Evolutionary conservation across 805 yeast genomes (phyloP), one percentile per base, ranked within the genome.

Genomic region (Ogataea trehaloabstinens): DNA sequence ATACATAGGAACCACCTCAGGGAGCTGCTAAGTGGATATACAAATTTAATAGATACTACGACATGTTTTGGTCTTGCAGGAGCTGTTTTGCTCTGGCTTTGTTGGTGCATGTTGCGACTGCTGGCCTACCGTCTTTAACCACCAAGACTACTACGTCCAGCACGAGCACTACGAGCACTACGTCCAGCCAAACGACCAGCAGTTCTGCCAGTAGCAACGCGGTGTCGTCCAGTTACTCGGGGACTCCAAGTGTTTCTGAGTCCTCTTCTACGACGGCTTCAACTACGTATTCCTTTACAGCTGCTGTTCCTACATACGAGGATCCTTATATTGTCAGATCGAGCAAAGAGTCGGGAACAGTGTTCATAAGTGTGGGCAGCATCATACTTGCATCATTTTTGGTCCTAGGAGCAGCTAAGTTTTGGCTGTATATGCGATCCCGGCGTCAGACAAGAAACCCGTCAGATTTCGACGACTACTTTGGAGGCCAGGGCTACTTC

Each of bases 321-420:
- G 41, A 67, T 34, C 74, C 74, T 7, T 68, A 48, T 41, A 52
- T 70, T 7, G 36, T 40, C 6, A 35, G 37, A 16, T 37, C 60
- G 5, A 29, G 42, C 6, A 48, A 63, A 30, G 63, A 68, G 2
- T 51, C 56, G 13, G 68, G 70, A 17, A 51, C 73, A 11, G 67
- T 73, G 16, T 73, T 73, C 52, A 67, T 73, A 24, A 55, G 68
- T 4, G 56, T 68, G 5, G 77, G 74, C 4, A 57, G 62, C 0
- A 49, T 68, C 6, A 34, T 71, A 44, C 13, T 49, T 13, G 35
- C 49, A 3, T 19, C 47, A n/a, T 28, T 56, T 3, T 41, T 60
- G 2, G 17, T 63, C 6, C 40, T 52, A 2, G 34, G 56, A 5
- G 21, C 56, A 10, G 28, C 46, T 4, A 47, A 63, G 28, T 33